Evolutionary conservation across 305 asterid genomes (phyloP), one percentile per base, ranked within the genome.

Genomic region (Nicotiana rustica): DNA sequence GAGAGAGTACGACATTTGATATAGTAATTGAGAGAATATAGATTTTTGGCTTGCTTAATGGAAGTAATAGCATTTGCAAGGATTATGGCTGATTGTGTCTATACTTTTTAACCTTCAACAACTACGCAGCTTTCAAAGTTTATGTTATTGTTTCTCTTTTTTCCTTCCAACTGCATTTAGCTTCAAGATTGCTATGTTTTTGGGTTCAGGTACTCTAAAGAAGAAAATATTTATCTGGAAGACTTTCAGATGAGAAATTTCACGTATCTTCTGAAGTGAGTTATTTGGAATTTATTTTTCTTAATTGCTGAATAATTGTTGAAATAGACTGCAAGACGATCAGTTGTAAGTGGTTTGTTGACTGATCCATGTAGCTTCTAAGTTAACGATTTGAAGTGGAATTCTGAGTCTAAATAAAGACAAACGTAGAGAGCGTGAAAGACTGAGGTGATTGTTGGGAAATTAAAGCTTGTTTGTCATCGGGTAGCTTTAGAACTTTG

Each of bases 201-300:
- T 69, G 84, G 47, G 82, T 83, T 82, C 84, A 96, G 99, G 91
- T 96, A 96, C 91, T 94, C 99, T 56, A 96, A 96, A 92, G 98
- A 96, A 88, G 99, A 96, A 90, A 92, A 86, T 76, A 92, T 96
- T 84, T 85, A 90, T 79, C 47, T 87, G 87, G 88, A 75, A 66
- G 89, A 94, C 85, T 91, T 91, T 82, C 91, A 88, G 83, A 80
- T 56, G 49, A 84, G 90, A 88, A 92, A 96, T 85, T 92, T 93
- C 86, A 91, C 97, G 9, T 94, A 91, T 86, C 94, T 96, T 83
- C 84, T 96, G 78, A 94, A 95, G 99, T 91, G 88, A 89, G 86
- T 84, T 68, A 29, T 6, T 13, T 41, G 64, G 41, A 33, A 64
- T 70, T 17, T 57, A 6, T 41, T 73, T 35, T 35, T 19, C n/a